phyloP scores from a whole-genome alignment of 1,139 yeast species.

The Suhomyces bolitotheri region DNA sequence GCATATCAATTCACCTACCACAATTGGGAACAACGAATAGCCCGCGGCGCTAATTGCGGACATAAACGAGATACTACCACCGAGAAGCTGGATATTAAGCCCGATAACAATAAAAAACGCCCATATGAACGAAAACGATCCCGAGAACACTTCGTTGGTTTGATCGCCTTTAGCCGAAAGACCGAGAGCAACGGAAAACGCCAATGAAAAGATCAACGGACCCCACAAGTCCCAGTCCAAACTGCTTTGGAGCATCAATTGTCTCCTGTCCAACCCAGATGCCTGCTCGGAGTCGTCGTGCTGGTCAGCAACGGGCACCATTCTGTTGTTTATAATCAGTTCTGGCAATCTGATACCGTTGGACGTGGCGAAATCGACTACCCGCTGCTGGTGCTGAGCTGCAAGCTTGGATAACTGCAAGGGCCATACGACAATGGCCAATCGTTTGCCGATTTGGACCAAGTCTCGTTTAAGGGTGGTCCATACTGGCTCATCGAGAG shows the following conservation, averaged over 20 bases:
- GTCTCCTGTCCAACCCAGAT: constrained; percentile 9
- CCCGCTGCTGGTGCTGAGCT: constrained; percentile 42
- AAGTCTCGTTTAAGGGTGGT: constrained; percentile 70
- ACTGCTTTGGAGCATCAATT: constrained; percentile 28
- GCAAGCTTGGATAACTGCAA: constrained; percentile 48
- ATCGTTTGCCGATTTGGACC: constrained; percentile 60
- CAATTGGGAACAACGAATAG: constrained; percentile 77
- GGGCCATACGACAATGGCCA: constrained; percentile 76
- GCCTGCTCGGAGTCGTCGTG: constrained; percentile 26
- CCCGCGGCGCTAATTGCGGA: constrained; percentile 82
- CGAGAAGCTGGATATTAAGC: constrained; percentile 71
- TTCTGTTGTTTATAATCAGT: constrained; percentile 33
- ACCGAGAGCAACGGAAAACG: constrained; percentile 59
- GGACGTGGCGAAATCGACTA: constrained; percentile 44
- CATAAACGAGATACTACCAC: constrained; percentile 71
- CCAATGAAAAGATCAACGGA: constrained; percentile 71
- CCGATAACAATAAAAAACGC: constrained; percentile 59
- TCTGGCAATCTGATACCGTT: constrained; percentile 49
- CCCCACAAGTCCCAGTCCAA: constrained; percentile 92
- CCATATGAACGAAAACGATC: constrained; percentile 52
- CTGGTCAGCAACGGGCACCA: constrained; percentile 31
- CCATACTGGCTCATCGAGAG: constrained; percentile 79
- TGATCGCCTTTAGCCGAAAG: constrained; percentile 40
- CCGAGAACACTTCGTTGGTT: constrained; percentile 52
- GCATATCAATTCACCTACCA: constrained; percentile 63